A percentile compares a stretch with the other conserved stretches of the same genome.
These are phyloP conservation scores for Barbarea vulgaris DNA, from an alignment of 345 rosid species.

Conservation along the genomic window DNA sequence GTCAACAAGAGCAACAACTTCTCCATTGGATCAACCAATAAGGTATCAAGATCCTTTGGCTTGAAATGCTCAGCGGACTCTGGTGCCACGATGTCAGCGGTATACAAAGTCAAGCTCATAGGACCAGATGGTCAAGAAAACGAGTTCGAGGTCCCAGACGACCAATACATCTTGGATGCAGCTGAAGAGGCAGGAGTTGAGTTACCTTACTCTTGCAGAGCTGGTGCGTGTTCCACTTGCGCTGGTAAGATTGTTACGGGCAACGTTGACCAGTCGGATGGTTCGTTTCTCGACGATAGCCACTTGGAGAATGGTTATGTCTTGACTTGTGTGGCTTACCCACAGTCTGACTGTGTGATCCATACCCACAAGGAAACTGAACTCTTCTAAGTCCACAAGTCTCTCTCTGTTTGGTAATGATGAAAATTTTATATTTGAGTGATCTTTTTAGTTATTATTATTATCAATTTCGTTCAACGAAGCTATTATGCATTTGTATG, in stretches of 20 bases:
- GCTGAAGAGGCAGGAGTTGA: slow-evolving; percentile 83
- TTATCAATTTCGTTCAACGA: slow-evolving; percentile 5
- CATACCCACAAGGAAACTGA: slow-evolving; percentile 84
- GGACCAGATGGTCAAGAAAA: slow-evolving; percentile 64
- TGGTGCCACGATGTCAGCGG: slow-evolving; percentile 54
- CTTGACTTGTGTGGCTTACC: slow-evolving; percentile 77
- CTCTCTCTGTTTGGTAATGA: slow-evolving; percentile 10
- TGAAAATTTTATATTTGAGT: slow-evolving; percentile 29
- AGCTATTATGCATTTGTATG: slow-evolving; percentile 31
- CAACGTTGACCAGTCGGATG: slow-evolving; percentile 79
- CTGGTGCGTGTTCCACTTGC: slow-evolving; percentile 91
- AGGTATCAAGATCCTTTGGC: slow-evolving; percentile 57
- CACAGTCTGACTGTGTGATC: slow-evolving; percentile 75
- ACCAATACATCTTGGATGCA: slow-evolving; percentile 70
- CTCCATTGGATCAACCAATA: slow-evolving; percentile 54
- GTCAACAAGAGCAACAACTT: slow-evolving; percentile 25
- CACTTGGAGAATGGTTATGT: slow-evolving; percentile 62
- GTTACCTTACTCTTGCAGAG: slow-evolving; percentile 88
- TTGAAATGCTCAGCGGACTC: slow-evolving; percentile 56
- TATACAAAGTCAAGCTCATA: slow-evolving; percentile 74
- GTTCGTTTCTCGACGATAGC: slow-evolving; percentile 71
- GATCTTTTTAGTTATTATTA: neutral
- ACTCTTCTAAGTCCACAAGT: slow-evolving; percentile 45
- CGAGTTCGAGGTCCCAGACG: slow-evolving; percentile 67
- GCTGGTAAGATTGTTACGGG: slow-evolving; percentile 70